A percentile compares a stretch with the other conserved stretches of the same genome.
Evolutionary conservation across 2,329 filamentous ascomycete species (phyloP).

Genomic region (Amauroascus verrucosus): DNA sequence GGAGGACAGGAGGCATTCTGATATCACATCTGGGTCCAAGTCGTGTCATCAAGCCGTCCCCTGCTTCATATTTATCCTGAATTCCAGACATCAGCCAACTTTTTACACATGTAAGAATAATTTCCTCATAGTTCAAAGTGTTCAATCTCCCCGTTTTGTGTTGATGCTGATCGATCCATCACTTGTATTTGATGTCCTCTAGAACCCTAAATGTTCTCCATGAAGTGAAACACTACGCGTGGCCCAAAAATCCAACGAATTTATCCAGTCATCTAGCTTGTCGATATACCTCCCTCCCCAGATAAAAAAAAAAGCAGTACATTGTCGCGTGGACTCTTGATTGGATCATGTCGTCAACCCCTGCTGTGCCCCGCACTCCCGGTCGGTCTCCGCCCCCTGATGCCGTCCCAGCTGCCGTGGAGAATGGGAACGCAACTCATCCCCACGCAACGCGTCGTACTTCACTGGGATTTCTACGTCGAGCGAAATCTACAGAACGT

Average conservation of each 20-base stretch:
- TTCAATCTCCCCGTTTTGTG: background rate
- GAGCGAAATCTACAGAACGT: conserved; percentile 56
- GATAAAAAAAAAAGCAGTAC: conserved; percentile 1
- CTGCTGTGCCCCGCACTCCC: conserved; percentile 7
- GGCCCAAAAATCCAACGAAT: background rate
- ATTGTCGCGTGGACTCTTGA: background rate
- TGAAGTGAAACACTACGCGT: conserved; percentile 1
- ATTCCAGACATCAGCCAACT: background rate
- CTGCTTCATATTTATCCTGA: background rate
- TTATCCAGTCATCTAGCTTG: background rate
- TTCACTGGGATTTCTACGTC: conserved; percentile 52
- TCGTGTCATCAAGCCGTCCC: background rate
- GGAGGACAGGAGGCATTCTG: conserved; percentile 1
- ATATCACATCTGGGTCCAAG: background rate
- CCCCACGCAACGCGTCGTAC: conserved; percentile 33
- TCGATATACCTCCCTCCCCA: background rate
- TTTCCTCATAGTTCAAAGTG: background rate
- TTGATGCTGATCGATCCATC: background rate
- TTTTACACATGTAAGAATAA: background rate
- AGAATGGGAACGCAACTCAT: conserved; percentile 9
- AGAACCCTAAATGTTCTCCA: background rate
- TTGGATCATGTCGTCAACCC: conserved; percentile 8
- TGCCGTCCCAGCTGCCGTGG: background rate
- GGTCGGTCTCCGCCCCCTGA: conserved; percentile 12
- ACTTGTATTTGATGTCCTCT: background rate